Conservation (phyloP, 495 filamentous ascomycete genomes). For the Neurospora discreta region DNA sequence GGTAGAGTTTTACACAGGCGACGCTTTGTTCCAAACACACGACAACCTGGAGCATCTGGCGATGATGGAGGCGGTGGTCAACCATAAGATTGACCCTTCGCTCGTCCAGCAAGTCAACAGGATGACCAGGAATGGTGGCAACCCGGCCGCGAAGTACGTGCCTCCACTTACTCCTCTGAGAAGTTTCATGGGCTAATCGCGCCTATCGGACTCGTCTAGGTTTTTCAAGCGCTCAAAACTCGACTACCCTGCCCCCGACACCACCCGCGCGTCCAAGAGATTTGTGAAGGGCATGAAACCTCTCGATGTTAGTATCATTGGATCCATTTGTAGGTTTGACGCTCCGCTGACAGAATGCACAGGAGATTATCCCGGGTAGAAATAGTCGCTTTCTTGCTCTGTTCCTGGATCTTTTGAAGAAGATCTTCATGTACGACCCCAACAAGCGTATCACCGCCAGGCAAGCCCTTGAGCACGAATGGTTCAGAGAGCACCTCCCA, state of each 20-base stretch:
- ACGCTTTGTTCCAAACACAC: constrained; percentile 95
- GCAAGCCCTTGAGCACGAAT: constrained; percentile 79
- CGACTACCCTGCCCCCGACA: constrained; percentile 82
- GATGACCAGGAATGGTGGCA: constrained; percentile 53
- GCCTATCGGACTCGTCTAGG: constrained; percentile 28
- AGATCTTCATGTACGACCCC: constrained; percentile 94
- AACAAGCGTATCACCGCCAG: constrained; percentile 83
- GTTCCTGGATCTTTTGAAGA: constrained; percentile 78
- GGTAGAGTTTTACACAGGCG: constrained; percentile 98
- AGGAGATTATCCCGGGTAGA: constrained; percentile 78
- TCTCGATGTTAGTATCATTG: constrained; percentile 52
- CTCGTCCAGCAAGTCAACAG: constrained; percentile 67
- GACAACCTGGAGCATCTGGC: constrained; percentile 96
- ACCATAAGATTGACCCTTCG: constrained; percentile 56
- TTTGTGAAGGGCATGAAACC: constrained; percentile 95
- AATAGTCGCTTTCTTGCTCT: constrained; percentile 66
- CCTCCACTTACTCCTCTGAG: background rate
- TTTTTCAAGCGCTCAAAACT: constrained; percentile 78
- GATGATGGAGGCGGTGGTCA: constrained; percentile 97
- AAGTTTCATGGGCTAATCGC: background rate
- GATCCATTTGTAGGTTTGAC: background rate
- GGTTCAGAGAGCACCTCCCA: constrained; percentile 71
- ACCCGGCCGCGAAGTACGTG: constrained; percentile 73
- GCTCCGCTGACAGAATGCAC: constrained; percentile 18
- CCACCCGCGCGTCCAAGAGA: constrained; percentile 75